These are phyloP conservation scores for Scenedesmus sp. DNA, from an alignment of 163 green algal species.

Conservation along the genomic window DNA sequence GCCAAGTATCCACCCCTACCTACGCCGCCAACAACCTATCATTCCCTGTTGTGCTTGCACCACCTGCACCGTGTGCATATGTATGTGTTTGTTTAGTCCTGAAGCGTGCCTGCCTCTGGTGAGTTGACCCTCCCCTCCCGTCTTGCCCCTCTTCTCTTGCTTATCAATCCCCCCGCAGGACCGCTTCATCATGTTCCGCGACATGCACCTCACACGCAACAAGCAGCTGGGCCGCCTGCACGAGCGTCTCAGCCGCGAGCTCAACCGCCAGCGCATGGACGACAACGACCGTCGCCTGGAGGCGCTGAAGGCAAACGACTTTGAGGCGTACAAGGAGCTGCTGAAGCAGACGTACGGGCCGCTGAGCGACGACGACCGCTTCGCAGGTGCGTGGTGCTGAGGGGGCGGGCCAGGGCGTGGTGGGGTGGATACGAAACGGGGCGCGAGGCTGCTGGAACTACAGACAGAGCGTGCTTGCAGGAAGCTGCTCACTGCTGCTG, in stretches of 20 bases:
- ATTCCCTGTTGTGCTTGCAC: background rate
- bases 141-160: background rate
- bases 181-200: constrained; percentile 56
- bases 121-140: background rate
- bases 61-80: background rate
- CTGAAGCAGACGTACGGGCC: constrained; percentile 72
- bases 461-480: background rate
- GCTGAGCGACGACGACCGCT: constrained; percentile 43
- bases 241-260: constrained; percentile 84
- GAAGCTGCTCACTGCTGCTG: too few relatives aligned
- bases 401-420: background rate
- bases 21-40: background rate
- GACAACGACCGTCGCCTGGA: constrained; percentile 86
- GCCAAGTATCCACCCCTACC: too few relatives aligned
- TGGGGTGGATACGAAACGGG: background rate
- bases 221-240: constrained; percentile 84
- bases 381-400: constrained; percentile 25
- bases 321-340: constrained; percentile 97
- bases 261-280: constrained; percentile 61
- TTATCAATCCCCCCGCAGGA: constrained; percentile 40
- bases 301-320: constrained; percentile 97
- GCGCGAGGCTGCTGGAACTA: background rate
- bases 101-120: background rate
- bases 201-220: constrained; percentile 83
- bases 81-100: background rate